Base-by-base conservation (phyloP, 805 yeast genomes). In the Yamadazyma olivae region DNA sequence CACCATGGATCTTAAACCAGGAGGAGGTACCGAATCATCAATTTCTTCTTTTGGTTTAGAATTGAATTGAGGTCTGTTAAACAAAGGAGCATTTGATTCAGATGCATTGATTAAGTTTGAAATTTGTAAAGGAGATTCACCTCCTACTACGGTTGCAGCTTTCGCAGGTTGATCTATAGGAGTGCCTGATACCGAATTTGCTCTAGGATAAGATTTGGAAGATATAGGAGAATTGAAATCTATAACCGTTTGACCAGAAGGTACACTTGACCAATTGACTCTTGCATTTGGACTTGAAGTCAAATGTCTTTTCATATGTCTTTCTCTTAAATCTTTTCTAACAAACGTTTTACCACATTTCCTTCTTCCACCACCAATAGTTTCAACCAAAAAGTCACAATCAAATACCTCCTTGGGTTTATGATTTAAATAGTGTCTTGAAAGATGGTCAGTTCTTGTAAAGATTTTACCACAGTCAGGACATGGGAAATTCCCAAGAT, bases 401-500 rank as follows among this genome's bases (percentile, higher is more conserved):
- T 61, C 63, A 49, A 69, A 79, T 8, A 80, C 76, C 35, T 72
- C 73, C 31, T 61, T 67, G 3, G 74, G 74, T 35, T 64, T 62
- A 32, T 81, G 87, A 50, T 81, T 81, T 33, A 81, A 61, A 48
- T 76, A 71, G 50, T 81, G 87, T 33, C 87, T 59, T 2, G 83
- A 69, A 12, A 81, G 53, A 57, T 81, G 87, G 48, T 81, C 87
- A 1, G 79, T 71, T 33, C 87, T 51, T 16, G 76, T 71, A 46
- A 81, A 81, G 14, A 64, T 59, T 49, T 80, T 81, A 25, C 59
- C 64, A 48, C 87, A 81, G 23, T 69, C 69, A 29, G 56, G 57
- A 40, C 68, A 62, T 1, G 59, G 57, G 35, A 51, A 61, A 5
- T 51, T 49, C 3, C 67, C 67, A n/a, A 53, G 28, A 6, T 59